Percentiles rank a stretch among this genome's conserved stretches.
These are phyloP conservation scores for Nakaseomyces bracarensis DNA, from an alignment of 1,139 yeast genomes.

Conservation along the genomic window DNA sequence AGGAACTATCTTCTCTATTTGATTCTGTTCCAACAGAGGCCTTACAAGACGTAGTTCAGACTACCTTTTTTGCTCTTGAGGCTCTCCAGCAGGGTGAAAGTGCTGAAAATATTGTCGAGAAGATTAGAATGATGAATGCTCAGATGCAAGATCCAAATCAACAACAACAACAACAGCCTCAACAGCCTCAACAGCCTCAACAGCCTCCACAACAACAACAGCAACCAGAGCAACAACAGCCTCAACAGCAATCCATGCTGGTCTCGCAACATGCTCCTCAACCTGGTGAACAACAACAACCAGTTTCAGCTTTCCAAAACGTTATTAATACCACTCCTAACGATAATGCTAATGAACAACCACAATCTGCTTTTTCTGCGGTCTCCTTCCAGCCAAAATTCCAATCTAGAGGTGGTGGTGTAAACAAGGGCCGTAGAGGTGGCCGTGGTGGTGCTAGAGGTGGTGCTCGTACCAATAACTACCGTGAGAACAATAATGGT, in stretches of 20 bases:
- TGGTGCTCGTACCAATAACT: conserved; percentile 13
- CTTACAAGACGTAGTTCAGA: conserved; percentile 34
- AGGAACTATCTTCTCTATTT: conserved; percentile 57
- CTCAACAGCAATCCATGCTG: conserved; percentile 9
- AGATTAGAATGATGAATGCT: conserved; percentile 22
- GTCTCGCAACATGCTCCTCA: conserved; percentile 12
- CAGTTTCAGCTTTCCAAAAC: conserved; percentile 27
- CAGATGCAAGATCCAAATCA: conserved; percentile 6
- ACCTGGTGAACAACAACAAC: conserved; percentile 4
- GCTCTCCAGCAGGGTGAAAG: conserved; percentile 35
- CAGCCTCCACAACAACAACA: conserved; percentile 15
- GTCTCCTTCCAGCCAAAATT: conserved; percentile 19
- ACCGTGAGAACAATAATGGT: conserved; percentile 24
- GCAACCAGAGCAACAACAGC: conserved; percentile 13
- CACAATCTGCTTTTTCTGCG: conserved; percentile 9
- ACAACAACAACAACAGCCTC: conserved; percentile 16
- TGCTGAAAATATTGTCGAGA: conserved; percentile 26
- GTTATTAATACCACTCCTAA: conserved; percentile 18
- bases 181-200: conserved; percentile 22
- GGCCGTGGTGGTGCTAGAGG: conserved; percentile 23
- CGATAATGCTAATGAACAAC: conserved; percentile 4
- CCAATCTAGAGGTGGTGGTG: conserved; percentile 20
- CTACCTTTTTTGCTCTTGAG: conserved; percentile 50
- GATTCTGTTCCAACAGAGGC: conserved; percentile 52
- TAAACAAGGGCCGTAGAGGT: conserved; percentile 22